These are phyloP conservation scores for Hyaloscypha variabilis DNA, from an alignment of 495 filamentous ascomycete species.

Conservation along the genomic window DNA sequence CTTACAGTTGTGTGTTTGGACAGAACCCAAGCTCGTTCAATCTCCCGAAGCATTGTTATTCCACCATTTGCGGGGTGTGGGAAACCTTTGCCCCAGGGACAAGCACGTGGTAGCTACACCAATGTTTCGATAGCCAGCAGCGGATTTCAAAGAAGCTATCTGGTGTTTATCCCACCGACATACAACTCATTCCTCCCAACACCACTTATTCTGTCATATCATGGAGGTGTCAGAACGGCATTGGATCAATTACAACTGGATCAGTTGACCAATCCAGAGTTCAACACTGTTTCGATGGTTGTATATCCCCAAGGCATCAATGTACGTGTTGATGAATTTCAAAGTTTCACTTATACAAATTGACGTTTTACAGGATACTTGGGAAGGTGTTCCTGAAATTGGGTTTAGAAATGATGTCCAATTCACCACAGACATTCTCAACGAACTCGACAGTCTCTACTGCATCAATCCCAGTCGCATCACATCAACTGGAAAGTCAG, in stretches of 20 bases:
- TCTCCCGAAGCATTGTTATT: background rate
- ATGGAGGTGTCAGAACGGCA: conserved; percentile 42
- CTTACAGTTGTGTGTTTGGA: too few relatives aligned
- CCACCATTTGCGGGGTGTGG: conserved; percentile 20
- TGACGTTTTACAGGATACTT: conserved; percentile 23
- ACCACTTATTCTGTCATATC: conserved; percentile 49
- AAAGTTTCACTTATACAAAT: background rate
- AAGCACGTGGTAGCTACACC: conserved; percentile 8
- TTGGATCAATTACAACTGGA: conserved; percentile 41
- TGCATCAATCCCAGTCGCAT: conserved; percentile 50
- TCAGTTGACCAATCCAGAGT: conserved; percentile 44
- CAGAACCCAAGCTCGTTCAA: too few relatives aligned
- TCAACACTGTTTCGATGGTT: conserved; percentile 49
- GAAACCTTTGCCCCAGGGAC: conserved; percentile 7
- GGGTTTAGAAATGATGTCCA: conserved; percentile 32
- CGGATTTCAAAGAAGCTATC: conserved; percentile 36
- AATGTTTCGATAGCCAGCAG: conserved; percentile 21
- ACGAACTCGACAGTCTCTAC: conserved; percentile 41
- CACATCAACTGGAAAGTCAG: conserved; percentile 54
- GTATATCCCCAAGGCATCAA: conserved; percentile 51
- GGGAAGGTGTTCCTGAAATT: conserved; percentile 36
- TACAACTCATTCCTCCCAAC: conserved; percentile 40
- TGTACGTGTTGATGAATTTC: conserved; percentile 30
- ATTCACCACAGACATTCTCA: conserved; percentile 48
- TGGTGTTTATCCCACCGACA: conserved; percentile 41